These are phyloP conservation scores for Musa schizocarpa DNA, from an alignment of 176 grass and related monocot species.

Conservation along the genomic window DNA sequence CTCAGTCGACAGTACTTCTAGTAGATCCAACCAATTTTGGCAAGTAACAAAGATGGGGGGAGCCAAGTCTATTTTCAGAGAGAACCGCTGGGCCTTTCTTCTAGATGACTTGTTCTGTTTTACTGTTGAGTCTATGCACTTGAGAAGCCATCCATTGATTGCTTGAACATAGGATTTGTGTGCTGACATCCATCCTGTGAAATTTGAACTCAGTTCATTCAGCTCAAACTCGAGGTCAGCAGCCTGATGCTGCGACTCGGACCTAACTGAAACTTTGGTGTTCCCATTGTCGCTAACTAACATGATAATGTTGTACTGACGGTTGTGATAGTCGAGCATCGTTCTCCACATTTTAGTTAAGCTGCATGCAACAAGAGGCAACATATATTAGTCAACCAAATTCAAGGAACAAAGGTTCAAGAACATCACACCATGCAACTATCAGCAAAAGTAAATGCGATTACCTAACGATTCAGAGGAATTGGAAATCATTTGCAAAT, in stretches of 20 bases:
- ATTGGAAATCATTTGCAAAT: neutral
- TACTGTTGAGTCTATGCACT: conserved; percentile 55
- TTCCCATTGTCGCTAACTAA: conserved; percentile 35
- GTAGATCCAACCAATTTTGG: conserved; percentile 50
- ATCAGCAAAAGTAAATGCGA: neutral
- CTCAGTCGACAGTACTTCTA: conserved; percentile 28
- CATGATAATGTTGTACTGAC: conserved; percentile 50
- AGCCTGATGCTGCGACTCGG: conserved; percentile 58
- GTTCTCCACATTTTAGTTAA: conserved; percentile 74
- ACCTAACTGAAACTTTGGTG: conserved; percentile 43
- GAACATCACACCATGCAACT: neutral
- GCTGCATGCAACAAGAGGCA: conserved; percentile 31
- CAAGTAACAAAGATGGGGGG: conserved; percentile 82
- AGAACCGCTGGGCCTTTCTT: neutral
- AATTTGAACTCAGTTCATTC: conserved; percentile 61
- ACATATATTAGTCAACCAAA: neutral
- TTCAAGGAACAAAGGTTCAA: neutral
- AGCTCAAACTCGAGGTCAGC: conserved; percentile 62
- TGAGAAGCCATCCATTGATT: conserved; percentile 68
- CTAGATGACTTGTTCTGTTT: conserved; percentile 25
- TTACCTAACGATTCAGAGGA: neutral
- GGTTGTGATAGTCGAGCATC: conserved; percentile 71
- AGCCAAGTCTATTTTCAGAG: conserved; percentile 28
- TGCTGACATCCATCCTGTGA: conserved; percentile 68
- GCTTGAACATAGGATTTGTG: conserved; percentile 70